Percentiles rank a stretch among this genome's conserved stretches.
Conservation (phyloP, 805 yeast genomes). For the Naumovozyma baii region DNA sequence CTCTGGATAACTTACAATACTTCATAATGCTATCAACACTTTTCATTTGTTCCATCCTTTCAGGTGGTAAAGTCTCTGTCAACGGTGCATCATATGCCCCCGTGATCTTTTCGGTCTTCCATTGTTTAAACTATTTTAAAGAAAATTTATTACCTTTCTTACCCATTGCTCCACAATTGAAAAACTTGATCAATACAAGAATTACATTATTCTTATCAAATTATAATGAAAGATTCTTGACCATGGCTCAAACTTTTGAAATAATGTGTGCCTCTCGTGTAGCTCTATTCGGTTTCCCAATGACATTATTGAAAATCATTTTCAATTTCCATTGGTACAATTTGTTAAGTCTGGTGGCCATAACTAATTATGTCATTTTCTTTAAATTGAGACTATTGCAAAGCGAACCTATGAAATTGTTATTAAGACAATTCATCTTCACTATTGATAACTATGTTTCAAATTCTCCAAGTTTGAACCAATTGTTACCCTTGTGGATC, state of each 20-base stretch:
- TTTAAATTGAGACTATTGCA: conserved; percentile 52
- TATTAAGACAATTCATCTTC: conserved; percentile 39
- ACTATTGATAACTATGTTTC: conserved; percentile 32
- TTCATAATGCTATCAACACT: conserved; percentile 36
- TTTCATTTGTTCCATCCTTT: conserved; percentile 37
- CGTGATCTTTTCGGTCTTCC: conserved; percentile 54
- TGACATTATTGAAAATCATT: conserved; percentile 32
- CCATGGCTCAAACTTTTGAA: conserved; percentile 40
- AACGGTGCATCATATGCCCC: conserved; percentile 50
- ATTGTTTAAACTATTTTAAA: conserved; percentile 50
- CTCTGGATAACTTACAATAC: conserved; percentile 56
- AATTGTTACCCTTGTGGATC: conserved; percentile 16
- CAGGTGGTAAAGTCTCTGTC: conserved; percentile 29
- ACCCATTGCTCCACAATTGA: conserved; percentile 28
- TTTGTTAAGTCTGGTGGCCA: conserved; percentile 31
- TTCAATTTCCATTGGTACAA: conserved; percentile 22
- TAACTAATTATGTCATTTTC: conserved; percentile 42
- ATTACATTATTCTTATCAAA: conserved; percentile 30
- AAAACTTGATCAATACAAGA: conserved; percentile 21
- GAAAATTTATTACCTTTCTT: conserved; percentile 43
- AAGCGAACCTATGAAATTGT: conserved; percentile 43
- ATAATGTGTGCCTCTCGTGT: conserved; percentile 34
- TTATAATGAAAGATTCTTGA: conserved; percentile 37
- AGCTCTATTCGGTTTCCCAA: conserved; percentile 33
- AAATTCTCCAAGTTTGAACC: conserved; percentile 33